Conservation (phyloP, 2,329 filamentous ascomycete genomes). For the Hypoxylon sp. region DNA sequence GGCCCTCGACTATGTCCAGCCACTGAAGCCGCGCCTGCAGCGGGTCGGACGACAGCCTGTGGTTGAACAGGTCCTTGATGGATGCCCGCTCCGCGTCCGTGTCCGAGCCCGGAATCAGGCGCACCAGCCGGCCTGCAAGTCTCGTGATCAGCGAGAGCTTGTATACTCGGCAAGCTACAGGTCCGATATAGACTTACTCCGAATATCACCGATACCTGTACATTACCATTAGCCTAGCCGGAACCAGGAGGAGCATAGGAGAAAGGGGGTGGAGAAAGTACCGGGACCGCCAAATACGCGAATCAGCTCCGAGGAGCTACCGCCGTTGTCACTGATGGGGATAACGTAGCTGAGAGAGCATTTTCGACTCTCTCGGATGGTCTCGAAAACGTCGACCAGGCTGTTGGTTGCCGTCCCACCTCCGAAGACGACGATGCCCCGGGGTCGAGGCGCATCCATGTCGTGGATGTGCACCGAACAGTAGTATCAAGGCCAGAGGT, state of each 20-base stretch:
- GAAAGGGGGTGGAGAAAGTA: constrained; percentile 43
- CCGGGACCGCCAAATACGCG: constrained; percentile 94
- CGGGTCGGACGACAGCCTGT: constrained; percentile 73
- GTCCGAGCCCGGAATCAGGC: constrained; percentile 78
- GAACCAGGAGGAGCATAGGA: background rate
- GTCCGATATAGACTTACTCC: constrained; percentile 38
- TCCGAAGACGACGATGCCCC: constrained; percentile 83
- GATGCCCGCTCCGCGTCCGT: constrained; percentile 72
- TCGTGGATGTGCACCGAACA: background rate
- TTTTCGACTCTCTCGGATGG: constrained; percentile 67
- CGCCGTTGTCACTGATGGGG: constrained; percentile 95
- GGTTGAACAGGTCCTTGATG: constrained; percentile 85
- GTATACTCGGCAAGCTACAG: background rate
- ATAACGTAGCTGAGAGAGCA: constrained; percentile 85
- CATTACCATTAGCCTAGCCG: constrained; percentile 6
- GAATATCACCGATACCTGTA: constrained; percentile 46
- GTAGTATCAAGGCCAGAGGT: background rate
- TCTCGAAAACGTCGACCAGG: constrained; percentile 87
- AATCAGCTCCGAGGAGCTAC: constrained; percentile 91
- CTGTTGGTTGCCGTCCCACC: constrained; percentile 95
- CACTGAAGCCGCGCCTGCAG: constrained; percentile 76
- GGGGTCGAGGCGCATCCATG: constrained; percentile 36
- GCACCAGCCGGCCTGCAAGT: constrained; percentile 77
- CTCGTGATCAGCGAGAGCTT: constrained; percentile 1
- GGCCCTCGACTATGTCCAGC: constrained; percentile 87